Base-by-base conservation (phyloP, 140 eudicot genomes). In the Bidens hawaiensis region DNA sequence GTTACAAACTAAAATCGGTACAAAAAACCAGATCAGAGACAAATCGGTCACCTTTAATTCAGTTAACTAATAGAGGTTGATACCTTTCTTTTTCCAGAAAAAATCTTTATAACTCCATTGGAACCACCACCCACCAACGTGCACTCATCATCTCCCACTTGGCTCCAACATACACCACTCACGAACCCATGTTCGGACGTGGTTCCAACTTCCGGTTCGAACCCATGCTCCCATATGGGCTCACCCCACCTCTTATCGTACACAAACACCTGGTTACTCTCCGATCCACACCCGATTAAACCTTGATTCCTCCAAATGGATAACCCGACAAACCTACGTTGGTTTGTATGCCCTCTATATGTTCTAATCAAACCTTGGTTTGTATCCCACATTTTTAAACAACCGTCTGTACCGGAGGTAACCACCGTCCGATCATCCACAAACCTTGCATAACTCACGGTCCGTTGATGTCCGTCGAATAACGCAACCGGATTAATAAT, bases 161-260 rank as follows among this genome's bases (percentile, higher is more conserved):
- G 90, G 36, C 93, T 78, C 96, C 96, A 87, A 70, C 96, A 79
- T 12, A 87, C 78, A 49, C 93, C 71, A 67, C 96, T 87, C 1
- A 87, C 89, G 51, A 84, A 87, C 65, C 80, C 94, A 9, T 34
- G 36, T 7, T 62, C 80, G 3, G 59, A 27, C 67, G 27, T 0
- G 8, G 60, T 65, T 4, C 65, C 33, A 22, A 52, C 78, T 61
- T 47, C 34, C 11, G 75, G 79, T 21, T 81, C 93, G 59, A 81
- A 79, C 76, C 84, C 81, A 22, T 73, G 84, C 42, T 71, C 86
- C 96, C 96, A 87, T 24, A 87, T 68, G 31, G 96, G 93, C 14
- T 79, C 81, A 43, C 84, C 79, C 96, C 96, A 84, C 43, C 96
- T 84, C 75, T 75, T 84, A 50, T 87, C 96, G 40, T 87, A 87